phyloP scores from a whole-genome alignment of 2,329 filamentous ascomycete species.

The Coniochaeta sp. region DNA sequence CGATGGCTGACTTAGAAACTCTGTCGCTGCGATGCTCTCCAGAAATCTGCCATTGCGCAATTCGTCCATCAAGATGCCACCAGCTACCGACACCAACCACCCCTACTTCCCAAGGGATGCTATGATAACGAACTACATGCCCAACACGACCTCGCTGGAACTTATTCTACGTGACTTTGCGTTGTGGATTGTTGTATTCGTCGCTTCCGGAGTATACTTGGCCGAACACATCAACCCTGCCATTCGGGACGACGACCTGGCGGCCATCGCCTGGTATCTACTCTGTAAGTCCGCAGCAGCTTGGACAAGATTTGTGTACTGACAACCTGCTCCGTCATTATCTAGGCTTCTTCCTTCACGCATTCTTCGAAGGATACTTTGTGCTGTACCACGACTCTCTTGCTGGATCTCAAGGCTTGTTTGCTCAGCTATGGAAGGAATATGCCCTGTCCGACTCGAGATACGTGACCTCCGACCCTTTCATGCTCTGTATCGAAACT shows the following conservation, averaged over 20 bases:
- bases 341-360: conserved; percentile 61
- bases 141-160: conserved; percentile 33
- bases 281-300: conserved; percentile 34
- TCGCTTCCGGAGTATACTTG: conserved; percentile 23
- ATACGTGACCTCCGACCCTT: conserved; percentile 73
- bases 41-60: background rate
- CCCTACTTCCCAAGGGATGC: conserved; percentile 43
- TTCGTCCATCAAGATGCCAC: background rate
- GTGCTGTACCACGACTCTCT: conserved; percentile 61
- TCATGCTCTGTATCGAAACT: conserved; percentile 81
- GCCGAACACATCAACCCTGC: conserved; percentile 21
- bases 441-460: conserved; percentile 82
- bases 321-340: conserved; percentile 1
- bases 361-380: conserved; percentile 83
- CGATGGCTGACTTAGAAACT: background rate
- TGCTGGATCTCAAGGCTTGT: conserved; percentile 60
- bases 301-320: conserved; percentile 1
- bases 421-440: conserved; percentile 89
- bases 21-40: background rate
- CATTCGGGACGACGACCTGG: conserved; percentile 30
- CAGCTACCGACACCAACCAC: conserved; percentile 21
- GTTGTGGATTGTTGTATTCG: conserved; percentile 25
- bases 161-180: conserved; percentile 30
- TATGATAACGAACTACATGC: conserved; percentile 33
- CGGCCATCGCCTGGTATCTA: conserved; percentile 45